A percentile compares a stretch with the other conserved stretches of the same genome.
Conservation (phyloP, 164 flowering plant species). For the Piper longum region DNA sequence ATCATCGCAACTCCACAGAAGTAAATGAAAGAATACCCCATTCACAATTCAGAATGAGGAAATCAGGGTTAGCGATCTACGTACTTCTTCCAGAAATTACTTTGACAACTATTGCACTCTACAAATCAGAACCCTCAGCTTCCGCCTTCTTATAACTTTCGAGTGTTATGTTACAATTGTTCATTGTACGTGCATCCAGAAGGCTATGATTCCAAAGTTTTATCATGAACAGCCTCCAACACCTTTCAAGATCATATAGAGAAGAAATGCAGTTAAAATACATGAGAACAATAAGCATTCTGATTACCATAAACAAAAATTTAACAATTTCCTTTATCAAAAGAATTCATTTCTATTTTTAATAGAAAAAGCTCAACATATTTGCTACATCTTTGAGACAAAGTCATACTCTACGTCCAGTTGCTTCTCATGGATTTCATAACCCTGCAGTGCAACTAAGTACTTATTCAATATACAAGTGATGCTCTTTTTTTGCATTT, state of each 20-base stretch:
- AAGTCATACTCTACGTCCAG: too few relatives aligned
- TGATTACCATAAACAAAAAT: too few relatives aligned
- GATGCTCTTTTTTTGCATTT: too few relatives aligned
- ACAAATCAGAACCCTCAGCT: constrained; percentile 1
- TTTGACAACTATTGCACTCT: not conserved
- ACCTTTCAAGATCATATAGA: constrained; percentile 34
- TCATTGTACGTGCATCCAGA: constrained; percentile 73
- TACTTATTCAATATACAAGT: too few relatives aligned
- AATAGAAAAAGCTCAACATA: too few relatives aligned
- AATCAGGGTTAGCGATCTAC: not conserved
- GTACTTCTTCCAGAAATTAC: not conserved
- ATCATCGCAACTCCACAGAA: not conserved
- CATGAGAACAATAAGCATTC: not conserved
- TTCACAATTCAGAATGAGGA: not conserved
- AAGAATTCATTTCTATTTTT: too few relatives aligned
- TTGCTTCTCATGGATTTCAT: too few relatives aligned
- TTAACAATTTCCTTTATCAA: too few relatives aligned
- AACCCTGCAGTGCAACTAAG: too few relatives aligned
- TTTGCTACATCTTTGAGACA: too few relatives aligned
- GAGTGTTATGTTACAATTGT: constrained; percentile 62
- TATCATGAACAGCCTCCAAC: constrained; percentile 94
- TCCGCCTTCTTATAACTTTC: constrained; percentile 30
- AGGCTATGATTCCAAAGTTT: constrained; percentile 96
- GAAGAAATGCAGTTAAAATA: not conserved
- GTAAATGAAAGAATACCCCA: not conserved